Evolutionary conservation across 2,329 filamentous ascomycete species (phyloP).

Genomic region (Fusarium sarcochroum): DNA sequence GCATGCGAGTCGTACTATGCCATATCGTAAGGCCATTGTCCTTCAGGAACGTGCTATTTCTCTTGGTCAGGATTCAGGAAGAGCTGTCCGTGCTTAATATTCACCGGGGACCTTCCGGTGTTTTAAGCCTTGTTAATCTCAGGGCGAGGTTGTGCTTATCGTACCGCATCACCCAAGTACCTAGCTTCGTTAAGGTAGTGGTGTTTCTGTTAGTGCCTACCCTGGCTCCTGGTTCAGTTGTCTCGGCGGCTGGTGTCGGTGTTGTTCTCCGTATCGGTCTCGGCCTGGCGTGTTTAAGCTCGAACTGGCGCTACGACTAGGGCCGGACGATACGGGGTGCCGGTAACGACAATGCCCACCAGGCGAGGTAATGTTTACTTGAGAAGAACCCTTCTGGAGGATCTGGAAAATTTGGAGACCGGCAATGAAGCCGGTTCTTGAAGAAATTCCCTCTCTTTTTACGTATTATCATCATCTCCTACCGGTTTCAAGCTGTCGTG

Average conservation of each 20-base stretch:
- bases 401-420: conserved; percentile 34
- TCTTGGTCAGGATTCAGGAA: conserved; percentile 3
- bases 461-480: conserved; percentile 1
- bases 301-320: conserved; percentile 39
- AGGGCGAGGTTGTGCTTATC: not conserved
- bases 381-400: conserved; percentile 29
- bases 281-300: conserved; percentile 42
- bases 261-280: conserved; percentile 36
- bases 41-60: conserved; percentile 12
- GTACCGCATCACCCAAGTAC: too few species aligned
- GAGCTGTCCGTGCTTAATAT: conserved; percentile 22
- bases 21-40: conserved; percentile 19
- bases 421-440: conserved; percentile 35
- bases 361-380: conserved; percentile 30
- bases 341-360: conserved; percentile 39
- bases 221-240: conserved; percentile 4
- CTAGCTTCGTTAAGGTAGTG: not conserved
- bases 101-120: conserved; percentile 1
- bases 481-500: conserved; percentile 8
- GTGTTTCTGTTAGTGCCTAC: conserved; percentile 3
- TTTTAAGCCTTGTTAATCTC: conserved; percentile 7
- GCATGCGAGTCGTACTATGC: conserved; percentile 42
- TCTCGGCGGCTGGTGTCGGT: conserved; percentile 33
- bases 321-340: conserved; percentile 38
- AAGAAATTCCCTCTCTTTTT: conserved; percentile 36